Evolutionary conservation across 257 asterid species (phyloP), one percentile per base, ranked within the genome.

Genomic region (Solanum pennellii): DNA sequence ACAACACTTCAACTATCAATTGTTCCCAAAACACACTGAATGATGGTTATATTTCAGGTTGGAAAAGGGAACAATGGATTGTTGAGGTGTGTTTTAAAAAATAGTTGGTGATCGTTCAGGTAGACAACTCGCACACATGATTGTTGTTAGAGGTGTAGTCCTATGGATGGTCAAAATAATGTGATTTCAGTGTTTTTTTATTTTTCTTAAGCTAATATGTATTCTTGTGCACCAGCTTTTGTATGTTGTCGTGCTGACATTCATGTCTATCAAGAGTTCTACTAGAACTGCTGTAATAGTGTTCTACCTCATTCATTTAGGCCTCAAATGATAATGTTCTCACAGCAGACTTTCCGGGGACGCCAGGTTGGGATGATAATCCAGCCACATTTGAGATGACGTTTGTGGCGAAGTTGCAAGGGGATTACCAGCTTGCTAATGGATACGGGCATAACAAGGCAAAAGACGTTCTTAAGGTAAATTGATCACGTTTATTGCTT

Each of bases 351-450:
- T 95, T 95, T 91, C 91, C 82, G 87, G 96, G 94, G 88, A 91
- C 89, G 10, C 97, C 96, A 7, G 95, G 94, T 69, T 96, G 99
- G 99, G 97, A 95, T 88, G 95, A 94, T 88, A 96, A 95, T 93
- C 91, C 94, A 27, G 98, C 99, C 3, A 94, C 98, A 60, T 96
- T 95, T 88, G 88, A 90, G 84, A 89, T 95, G 91, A 92, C 80
- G 85, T 92, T 93, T 12, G 84, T 86, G 11, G 90, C 94, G 25
- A 93, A 80, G 90, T 84, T 95, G 76, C 98, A 96, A 52, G 99
- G 98, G 65, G 98, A 96, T 86, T 96, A 92, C 86, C 99, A 96
- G 93, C 95, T 96, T 86, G 93, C 94, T 68, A 95, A 96, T 89
- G 98, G 98, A 87, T 93, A 94, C 79, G 99, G 97, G 25, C 94